A percentile compares a stretch with the other conserved stretches of the same genome.
Evolutionary conservation across 306 rosid genomes (phyloP).

Genomic region (Pachyrhizus erosus): DNA sequence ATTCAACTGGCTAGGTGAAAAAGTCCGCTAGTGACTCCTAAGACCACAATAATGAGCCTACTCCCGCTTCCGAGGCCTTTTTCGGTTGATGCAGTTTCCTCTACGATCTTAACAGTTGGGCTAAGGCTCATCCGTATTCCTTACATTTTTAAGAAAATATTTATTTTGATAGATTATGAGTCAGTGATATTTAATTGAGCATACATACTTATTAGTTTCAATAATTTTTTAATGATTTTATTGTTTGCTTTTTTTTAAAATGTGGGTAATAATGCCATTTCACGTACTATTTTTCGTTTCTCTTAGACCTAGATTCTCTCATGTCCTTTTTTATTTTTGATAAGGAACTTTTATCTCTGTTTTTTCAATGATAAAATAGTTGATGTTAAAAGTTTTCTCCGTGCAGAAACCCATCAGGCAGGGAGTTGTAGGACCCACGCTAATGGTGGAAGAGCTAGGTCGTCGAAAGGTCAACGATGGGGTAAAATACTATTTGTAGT

Average conservation of each 20-base stretch:
- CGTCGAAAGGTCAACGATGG: slow-evolving; percentile 69
- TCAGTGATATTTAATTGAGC: not conserved
- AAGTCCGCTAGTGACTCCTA: no score
- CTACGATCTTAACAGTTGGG: no score
- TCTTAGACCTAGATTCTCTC: not conserved
- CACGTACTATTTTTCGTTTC: slow-evolving; percentile 18
- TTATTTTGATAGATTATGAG: not conserved
- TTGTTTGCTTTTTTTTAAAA: not conserved
- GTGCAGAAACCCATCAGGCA: slow-evolving; percentile 86
- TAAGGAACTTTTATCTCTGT: not conserved
- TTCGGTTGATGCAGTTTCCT: no score
- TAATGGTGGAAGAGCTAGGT: slow-evolving; percentile 90
- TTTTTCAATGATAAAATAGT: not conserved
- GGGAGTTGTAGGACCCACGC: slow-evolving; percentile 86
- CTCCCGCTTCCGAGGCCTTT: no score
- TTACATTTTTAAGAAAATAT: not conserved
- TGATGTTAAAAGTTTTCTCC: slow-evolving; percentile 22
- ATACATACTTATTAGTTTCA: not conserved
- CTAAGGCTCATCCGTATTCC: not conserved
- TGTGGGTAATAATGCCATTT: slow-evolving; percentile 12
- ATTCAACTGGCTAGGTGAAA: not conserved
- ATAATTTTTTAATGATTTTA: not conserved
- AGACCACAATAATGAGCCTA: no score
- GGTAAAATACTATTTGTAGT: slow-evolving; percentile 54
- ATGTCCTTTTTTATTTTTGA: not conserved